phyloP scores from a whole-genome alignment of 75 land plant genomes.

The Pinus albicaulis region DNA sequence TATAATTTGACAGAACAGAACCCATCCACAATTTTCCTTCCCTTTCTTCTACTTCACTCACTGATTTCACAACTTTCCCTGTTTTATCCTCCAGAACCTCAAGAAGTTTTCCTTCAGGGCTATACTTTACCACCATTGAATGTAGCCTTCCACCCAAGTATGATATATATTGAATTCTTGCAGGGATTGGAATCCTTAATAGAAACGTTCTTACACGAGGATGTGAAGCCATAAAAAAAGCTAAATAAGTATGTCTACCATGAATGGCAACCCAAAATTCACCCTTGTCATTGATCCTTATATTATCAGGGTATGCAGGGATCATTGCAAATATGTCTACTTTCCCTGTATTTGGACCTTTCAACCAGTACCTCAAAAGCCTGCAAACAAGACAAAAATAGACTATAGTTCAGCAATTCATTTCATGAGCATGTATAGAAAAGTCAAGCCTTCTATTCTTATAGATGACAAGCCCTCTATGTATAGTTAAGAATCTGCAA shows the following conservation, averaged over 20 bases:
- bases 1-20: slow-evolving; percentile 32
- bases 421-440: background rate
- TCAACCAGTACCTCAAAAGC: slow-evolving; percentile 43
- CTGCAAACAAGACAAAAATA: slow-evolving; percentile 12
- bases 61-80: slow-evolving; percentile 34
- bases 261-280: slow-evolving; percentile 55
- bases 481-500: too few relatives aligned
- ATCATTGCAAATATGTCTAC: slow-evolving; percentile 21
- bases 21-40: slow-evolving; percentile 49
- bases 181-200: slow-evolving; percentile 36
- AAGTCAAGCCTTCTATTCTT: background rate
- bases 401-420: background rate
- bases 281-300: slow-evolving; percentile 39
- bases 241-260: slow-evolving; percentile 13
- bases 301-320: slow-evolving; percentile 50
- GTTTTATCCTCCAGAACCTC: slow-evolving; percentile 39
- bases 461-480: too few relatives aligned
- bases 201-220: slow-evolving; percentile 20
- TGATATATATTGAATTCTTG: slow-evolving; percentile 9
- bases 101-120: slow-evolving; percentile 28
- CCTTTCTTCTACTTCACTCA: slow-evolving; percentile 61
- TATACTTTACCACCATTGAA: slow-evolving; percentile 27
- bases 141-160: slow-evolving; percentile 24
- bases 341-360: slow-evolving; percentile 41
- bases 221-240: slow-evolving; percentile 7